Evolutionary conservation across 371 early-diverging fungal genomes (phyloP).

Genomic region (Apophysomyces variabilis): DNA sequence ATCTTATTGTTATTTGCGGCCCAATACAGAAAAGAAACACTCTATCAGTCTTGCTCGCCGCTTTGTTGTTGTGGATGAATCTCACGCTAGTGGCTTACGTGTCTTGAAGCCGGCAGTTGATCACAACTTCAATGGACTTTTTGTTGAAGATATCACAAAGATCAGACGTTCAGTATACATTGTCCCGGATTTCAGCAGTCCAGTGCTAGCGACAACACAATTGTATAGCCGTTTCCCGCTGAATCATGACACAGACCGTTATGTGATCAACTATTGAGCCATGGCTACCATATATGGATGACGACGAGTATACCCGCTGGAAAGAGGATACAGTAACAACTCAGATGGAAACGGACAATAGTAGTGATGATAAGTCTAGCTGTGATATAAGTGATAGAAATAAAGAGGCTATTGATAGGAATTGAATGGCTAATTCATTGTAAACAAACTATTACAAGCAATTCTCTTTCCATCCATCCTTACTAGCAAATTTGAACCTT

Average conservation of each 20-base stretch:
- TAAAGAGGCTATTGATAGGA: too few relatives aligned
- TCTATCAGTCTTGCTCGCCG: not conserved
- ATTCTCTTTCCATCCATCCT: too few relatives aligned
- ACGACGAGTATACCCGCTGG: too few relatives aligned
- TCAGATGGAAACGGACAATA: too few relatives aligned
- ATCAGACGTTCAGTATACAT: slow-evolving; percentile 10
- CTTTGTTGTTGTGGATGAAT: not conserved
- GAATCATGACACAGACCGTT: not conserved
- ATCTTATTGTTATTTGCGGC: not conserved
- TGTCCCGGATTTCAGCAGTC: slow-evolving; percentile 11
- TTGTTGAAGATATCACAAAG: not conserved
- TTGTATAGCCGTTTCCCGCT: not conserved
- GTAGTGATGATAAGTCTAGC: too few relatives aligned
- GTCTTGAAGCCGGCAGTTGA: not conserved
- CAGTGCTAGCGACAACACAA: not conserved
- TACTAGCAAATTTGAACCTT: too few relatives aligned
- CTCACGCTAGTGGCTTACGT: not conserved
- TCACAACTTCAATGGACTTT: not conserved
- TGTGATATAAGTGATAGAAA: too few relatives aligned
- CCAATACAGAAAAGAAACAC: not conserved
- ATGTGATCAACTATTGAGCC: not conserved
- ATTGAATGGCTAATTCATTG: too few relatives aligned
- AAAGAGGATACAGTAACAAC: too few relatives aligned
- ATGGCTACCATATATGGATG: not conserved
- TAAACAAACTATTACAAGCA: too few relatives aligned